Percentiles rank a stretch among this genome's conserved stretches.
Evolutionary conservation across 257 asterid genomes (phyloP).

Genomic region (Solanum bulbocastanum): DNA sequence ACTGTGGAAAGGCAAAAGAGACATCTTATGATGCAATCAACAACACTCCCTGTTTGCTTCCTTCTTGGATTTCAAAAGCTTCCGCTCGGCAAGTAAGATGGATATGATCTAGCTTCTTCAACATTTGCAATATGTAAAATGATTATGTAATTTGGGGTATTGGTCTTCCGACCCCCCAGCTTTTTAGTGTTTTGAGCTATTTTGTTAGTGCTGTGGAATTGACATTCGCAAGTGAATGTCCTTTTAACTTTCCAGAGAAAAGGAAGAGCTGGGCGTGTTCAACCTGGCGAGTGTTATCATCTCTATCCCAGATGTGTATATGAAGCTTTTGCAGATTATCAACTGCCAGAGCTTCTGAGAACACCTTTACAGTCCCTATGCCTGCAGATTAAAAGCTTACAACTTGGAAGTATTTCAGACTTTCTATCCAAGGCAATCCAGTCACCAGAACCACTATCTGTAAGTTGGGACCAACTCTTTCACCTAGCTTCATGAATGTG

Average conservation of each 20-base stretch:
- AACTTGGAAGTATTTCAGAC: conserved; percentile 80
- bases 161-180: background rate
- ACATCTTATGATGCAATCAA: conserved; percentile 94
- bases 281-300: conserved; percentile 94
- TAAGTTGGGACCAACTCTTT: conserved; percentile 22
- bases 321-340: conserved; percentile 88
- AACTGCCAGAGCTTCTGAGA: conserved; percentile 90
- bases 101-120: background rate
- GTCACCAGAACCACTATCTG: conserved; percentile 83
- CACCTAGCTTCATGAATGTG: background rate
- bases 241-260: conserved; percentile 50
- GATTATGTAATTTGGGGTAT: background rate
- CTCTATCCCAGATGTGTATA: conserved; percentile 84
- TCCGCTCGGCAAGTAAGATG: conserved; percentile 78
- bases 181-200: background rate
- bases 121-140: background rate
- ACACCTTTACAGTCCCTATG: conserved; percentile 95
- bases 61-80: conserved; percentile 95
- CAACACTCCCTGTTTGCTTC: conserved; percentile 94
- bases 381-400: conserved; percentile 88
- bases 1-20: conserved; percentile 95
- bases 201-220: background rate
- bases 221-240: background rate
- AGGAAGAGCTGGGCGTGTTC: conserved; percentile 99
- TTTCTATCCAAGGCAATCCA: conserved; percentile 86